Base-by-base conservation (phyloP, 768 basidiomycete genomes). In the Mycena haematopus region DNA sequence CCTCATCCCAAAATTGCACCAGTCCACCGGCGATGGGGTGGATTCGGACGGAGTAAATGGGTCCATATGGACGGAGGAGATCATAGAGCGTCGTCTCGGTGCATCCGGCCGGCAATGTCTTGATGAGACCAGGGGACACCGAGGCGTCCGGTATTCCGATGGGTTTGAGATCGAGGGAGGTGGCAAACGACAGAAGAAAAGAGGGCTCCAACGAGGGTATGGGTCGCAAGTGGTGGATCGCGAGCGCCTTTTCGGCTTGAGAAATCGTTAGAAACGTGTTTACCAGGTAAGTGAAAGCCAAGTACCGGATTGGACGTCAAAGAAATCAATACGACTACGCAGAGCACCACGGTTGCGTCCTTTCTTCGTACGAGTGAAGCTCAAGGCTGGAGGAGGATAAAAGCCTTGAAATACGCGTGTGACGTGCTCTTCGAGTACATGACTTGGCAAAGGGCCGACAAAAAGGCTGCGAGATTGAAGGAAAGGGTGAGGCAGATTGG, bases 1-100 rank as follows among this genome's bases (percentile, higher is more conserved):
- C 52, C 35, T 66, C 69, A 14, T 40, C 40, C 68, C 66, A 69
- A 45, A 54, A 54, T 15, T 54, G 53, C 27, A 54, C 53, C 3
- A 54, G 13, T 21, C 40, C 53, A 6, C 53, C 53, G n/a, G 53
- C 53, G 27, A 44, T 44, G 27, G 53, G 27, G 40, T 54, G 40
- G n/a, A 54, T 44, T 14, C 53, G 40, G 2, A 54, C 40, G 7
- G 40, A 54, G 13, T 31, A 44, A 44, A 54, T 42, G 2, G 53
- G 53, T 15, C 53, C 53, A 22, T 44, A 54, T 11, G 53, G 53
- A 29, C 53, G 53, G n/a, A 54, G 53, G 17, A 54, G 25, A 38
- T 54, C 53, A 19, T 29, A 54, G 17, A 54, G 53, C 19, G 19
- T 29, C 13, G 19, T 11, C 13, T 44, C 40, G 19, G 40, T 54